Percentiles rank a stretch among this genome's conserved stretches.
These are phyloP conservation scores for Triticum turgidum DNA, from an alignment of 176 grass and related monocot species.

Conservation along the genomic window DNA sequence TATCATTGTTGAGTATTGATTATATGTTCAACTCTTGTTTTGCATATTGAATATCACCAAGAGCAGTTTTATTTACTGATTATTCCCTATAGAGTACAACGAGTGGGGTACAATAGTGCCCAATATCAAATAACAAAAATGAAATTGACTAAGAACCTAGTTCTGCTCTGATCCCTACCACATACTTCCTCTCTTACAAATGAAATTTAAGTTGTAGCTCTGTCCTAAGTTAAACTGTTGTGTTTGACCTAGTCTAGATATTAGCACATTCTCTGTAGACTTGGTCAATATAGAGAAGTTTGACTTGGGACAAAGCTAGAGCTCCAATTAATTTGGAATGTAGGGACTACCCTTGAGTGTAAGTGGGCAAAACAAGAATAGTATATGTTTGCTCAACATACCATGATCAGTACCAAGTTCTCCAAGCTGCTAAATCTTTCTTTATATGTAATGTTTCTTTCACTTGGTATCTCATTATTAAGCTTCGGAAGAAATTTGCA, in stretches of 20 bases:
- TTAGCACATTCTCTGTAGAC: background rate
- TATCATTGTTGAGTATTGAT: background rate
- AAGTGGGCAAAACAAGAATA: constrained; percentile 8
- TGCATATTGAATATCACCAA: background rate
- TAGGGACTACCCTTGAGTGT: background rate
- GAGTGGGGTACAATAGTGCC: background rate
- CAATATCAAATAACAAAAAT: background rate
- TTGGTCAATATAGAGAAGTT: background rate
- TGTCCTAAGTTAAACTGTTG: background rate
- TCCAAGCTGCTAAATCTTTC: constrained; percentile 82
- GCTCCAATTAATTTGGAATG: background rate
- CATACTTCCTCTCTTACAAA: background rate
- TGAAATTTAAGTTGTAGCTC: background rate
- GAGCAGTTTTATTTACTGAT: background rate
- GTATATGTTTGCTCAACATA: constrained; percentile 41
- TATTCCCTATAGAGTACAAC: background rate
- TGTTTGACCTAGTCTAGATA: background rate
- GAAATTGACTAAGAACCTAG: background rate
- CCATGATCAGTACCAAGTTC: constrained; percentile 91
- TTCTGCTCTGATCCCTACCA: background rate
- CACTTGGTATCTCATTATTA: constrained; percentile 76
- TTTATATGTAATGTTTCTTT: constrained; percentile 87
- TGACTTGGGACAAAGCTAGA: background rate
- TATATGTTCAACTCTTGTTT: constrained; percentile 4
- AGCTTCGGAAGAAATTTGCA: constrained; percentile 97